These are phyloP conservation scores for Lactarius vividus DNA, from an alignment of 768 basidiomycete genomes.

Conservation along the genomic window DNA sequence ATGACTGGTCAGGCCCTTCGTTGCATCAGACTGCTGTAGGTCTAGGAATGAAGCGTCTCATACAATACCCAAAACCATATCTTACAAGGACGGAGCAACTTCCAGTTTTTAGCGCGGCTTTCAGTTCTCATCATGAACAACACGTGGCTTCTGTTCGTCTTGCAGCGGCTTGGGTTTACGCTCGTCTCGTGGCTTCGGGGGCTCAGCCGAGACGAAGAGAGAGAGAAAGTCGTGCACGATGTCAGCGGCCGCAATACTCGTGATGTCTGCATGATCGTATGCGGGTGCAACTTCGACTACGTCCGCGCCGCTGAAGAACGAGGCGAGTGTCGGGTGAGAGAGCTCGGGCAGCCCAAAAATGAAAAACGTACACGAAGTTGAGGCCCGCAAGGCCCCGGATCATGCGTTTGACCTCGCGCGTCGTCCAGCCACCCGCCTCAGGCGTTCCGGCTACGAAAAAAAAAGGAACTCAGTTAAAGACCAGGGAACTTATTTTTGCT, in stretches of 20 bases:
- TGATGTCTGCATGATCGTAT: conserved; percentile 72
- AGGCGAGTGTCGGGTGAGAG: neutral
- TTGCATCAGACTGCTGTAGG: conserved; percentile 4
- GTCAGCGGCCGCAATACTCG: conserved; percentile 65
- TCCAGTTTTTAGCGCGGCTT: conserved; percentile 3
- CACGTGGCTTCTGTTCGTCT: conserved; percentile 17
- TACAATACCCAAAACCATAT: neutral
- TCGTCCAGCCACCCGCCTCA: conserved; percentile 83
- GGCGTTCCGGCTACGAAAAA: conserved; percentile 66
- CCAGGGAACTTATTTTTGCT: neutral
- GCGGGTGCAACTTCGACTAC: conserved; percentile 73
- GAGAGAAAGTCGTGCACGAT: conserved; percentile 68
- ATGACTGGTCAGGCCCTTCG: neutral
- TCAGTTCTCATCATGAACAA: conserved; percentile 33
- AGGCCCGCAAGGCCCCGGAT: conserved; percentile 75
- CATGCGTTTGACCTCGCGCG: conserved; percentile 76
- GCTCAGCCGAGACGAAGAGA: conserved; percentile 48
- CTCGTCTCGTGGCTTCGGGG: conserved; percentile 35
- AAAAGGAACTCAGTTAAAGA: neutral
- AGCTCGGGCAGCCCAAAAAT: neutral
- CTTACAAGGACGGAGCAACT: neutral
- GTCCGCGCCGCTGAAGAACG: conserved; percentile 54
- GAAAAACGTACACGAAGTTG: conserved; percentile 66
- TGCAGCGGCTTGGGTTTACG: neutral
- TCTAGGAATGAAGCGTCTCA: neutral